phyloP scores from a whole-genome alignment of 306 rosid species.

The Inga laurina region DNA sequence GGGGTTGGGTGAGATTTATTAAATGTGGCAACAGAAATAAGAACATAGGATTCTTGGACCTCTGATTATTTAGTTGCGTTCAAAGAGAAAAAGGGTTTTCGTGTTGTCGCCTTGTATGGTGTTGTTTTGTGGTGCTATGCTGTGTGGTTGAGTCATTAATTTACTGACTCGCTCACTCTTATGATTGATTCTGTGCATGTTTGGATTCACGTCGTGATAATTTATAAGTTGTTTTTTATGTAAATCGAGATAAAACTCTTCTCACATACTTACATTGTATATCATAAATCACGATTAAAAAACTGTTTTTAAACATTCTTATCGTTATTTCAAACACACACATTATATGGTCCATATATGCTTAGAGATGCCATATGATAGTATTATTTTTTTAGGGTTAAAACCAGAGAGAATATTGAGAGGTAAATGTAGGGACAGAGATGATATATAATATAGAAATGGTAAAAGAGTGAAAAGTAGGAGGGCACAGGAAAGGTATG shows the following conservation, averaged over 20 bases:
- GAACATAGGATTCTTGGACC: background rate
- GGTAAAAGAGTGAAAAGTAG: background rate
- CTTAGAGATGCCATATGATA: constrained; percentile 23
- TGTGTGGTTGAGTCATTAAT: constrained; percentile 31
- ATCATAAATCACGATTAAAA: too few species aligned
- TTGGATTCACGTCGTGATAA: too few species aligned
- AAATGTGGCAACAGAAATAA: background rate
- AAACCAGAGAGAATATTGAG: constrained; percentile 1
- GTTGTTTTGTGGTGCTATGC: background rate
- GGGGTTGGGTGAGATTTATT: background rate
- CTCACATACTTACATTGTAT: too few species aligned
- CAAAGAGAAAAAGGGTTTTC: background rate
- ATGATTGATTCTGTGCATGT: background rate
- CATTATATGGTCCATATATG: background rate
- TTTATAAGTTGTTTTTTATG: too few species aligned
- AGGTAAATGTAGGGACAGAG: background rate
- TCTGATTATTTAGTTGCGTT: background rate
- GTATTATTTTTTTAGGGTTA: constrained; percentile 4
- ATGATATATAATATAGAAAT: background rate
- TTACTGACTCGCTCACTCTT: constrained; percentile 17
- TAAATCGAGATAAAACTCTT: too few species aligned
- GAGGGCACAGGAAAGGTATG: constrained; percentile 24
- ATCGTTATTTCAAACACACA: too few species aligned
- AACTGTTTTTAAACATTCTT: too few species aligned
- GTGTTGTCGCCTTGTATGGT: constrained; percentile 43